Percentiles rank a stretch among this genome's conserved stretches.
phyloP scores from a whole-genome alignment of 2,329 filamentous ascomycete species.

The Sphaceloma murrayae region DNA sequence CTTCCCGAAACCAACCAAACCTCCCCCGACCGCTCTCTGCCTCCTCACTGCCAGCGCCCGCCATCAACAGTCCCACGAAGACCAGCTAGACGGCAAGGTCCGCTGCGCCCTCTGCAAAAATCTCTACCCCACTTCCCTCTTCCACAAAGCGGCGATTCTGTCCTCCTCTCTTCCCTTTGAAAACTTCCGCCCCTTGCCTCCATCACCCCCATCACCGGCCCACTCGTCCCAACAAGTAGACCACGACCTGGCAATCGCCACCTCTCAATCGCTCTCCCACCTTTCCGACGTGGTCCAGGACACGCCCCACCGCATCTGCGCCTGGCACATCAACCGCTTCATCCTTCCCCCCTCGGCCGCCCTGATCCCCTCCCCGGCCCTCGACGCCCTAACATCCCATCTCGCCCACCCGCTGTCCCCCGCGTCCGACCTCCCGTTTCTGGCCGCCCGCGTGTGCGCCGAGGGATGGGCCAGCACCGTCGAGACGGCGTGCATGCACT shows the following conservation, averaged over 20 bases:
- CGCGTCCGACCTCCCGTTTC: no score
- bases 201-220: neutral
- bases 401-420: no score
- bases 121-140: conserved; percentile 13
- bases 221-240: neutral
- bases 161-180: neutral
- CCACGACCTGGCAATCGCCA: neutral
- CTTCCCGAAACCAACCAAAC: conserved; percentile 7
- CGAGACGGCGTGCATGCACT: conserved; percentile 20
- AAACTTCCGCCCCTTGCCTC: no score
- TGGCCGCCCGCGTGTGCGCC: neutral
- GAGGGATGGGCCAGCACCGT: conserved; percentile 4
- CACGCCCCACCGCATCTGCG: conserved; percentile 8
- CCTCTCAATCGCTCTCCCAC: neutral
- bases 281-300: neutral
- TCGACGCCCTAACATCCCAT: conserved; percentile 3
- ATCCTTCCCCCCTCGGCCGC: conserved; percentile 9
- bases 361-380: neutral
- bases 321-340: conserved; percentile 17
- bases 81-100: neutral
- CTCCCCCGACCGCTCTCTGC: conserved; percentile 1
- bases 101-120: conserved; percentile 16
- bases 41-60: neutral
- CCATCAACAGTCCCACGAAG: conserved; percentile 3
- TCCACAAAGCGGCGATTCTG: neutral